Evolutionary conservation across 768 basidiomycete species (phyloP), one percentile per base, ranked within the genome.

Genomic region (Pleurotus platypus): DNA sequence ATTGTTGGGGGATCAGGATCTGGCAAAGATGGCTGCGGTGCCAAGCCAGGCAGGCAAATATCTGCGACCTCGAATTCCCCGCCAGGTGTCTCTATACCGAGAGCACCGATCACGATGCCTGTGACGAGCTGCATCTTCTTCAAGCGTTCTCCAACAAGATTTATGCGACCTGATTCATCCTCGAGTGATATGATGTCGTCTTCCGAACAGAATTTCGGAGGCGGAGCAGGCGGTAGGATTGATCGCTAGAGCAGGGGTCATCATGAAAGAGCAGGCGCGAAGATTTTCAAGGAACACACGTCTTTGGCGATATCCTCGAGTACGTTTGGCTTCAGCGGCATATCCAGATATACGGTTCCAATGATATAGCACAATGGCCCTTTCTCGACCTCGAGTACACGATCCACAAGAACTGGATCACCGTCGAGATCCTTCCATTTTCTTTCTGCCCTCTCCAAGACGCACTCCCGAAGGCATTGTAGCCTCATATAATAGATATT

Each of bases 321-420:
- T n/a, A 99, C 91, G 66, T 98, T 98, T 0, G 96, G 96, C 67
- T 99, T 99, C 51, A 98, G 78, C 7, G 94, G 92, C 97, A 99
- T 99, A 59, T 99, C 94, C 86, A 98, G 89, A 70, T 98, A 99
- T 5, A 98, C 87, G 0, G 97, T 99, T 3, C 97, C 97, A 55
- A 97, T 76, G 59, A 98, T 82, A 70, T 89, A 98, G 70, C 94
- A 97, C 55, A 96, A 75, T 64, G 89, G 77, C 1, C 89, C 88
- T 63, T 92, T 90, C 46, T 85, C 75, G 6, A 98, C 87, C 57
- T 98, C 96, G 3, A 97, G 83, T 2, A 96, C 90, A 27, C 92
- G 80, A 5, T 85, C 79, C n/a, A 95, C 82, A 27, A 86, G 78
- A 9, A 78, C 66, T 0, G 94, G 92, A 9, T 80, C 76, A 78